Evolutionary conservation across 164 flowering plant genomes (phyloP).

Genomic region (Stephania yunnanensis): DNA sequence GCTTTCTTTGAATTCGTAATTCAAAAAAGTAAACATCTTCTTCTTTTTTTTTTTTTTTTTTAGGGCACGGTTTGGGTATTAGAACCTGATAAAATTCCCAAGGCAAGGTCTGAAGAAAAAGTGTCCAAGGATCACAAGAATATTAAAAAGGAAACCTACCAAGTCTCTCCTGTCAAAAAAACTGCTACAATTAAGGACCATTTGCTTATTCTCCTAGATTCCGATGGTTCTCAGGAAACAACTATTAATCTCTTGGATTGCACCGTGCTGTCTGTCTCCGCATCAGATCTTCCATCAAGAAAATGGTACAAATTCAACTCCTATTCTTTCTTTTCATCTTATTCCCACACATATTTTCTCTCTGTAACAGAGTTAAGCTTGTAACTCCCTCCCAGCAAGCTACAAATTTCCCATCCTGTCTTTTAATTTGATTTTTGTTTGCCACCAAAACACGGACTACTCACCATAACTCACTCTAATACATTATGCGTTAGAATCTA

Average conservation of each 20-base stretch:
- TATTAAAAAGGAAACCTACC: constrained; percentile 50
- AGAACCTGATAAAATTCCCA: constrained; percentile 54
- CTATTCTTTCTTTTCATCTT: no score
- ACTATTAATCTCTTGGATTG: constrained; percentile 50
- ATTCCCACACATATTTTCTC: no score
- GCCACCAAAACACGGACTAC: no score
- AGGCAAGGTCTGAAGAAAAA: constrained; percentile 31
- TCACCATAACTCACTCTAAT: no score
- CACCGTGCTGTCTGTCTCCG: constrained; percentile 69
- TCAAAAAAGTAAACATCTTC: no score
- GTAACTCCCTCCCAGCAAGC: background rate
- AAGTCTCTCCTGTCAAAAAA: constrained; percentile 61
- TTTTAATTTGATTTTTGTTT: no score
- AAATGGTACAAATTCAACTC: constrained; percentile 52
- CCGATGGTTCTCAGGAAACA: constrained; percentile 43
- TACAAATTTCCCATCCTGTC: no score
- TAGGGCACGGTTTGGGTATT: constrained; percentile 80
- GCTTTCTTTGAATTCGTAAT: no score
- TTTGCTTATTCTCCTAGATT: constrained; percentile 42
- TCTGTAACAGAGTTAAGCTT: background rate
- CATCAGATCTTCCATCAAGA: constrained; percentile 50
- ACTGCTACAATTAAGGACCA: constrained; percentile 54
- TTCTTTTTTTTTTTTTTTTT: no score
- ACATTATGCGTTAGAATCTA: no score
- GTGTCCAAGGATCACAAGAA: constrained; percentile 39